Conservation (phyloP, 495 filamentous ascomycete species). For the Penicillium ochrochloron region DNA sequence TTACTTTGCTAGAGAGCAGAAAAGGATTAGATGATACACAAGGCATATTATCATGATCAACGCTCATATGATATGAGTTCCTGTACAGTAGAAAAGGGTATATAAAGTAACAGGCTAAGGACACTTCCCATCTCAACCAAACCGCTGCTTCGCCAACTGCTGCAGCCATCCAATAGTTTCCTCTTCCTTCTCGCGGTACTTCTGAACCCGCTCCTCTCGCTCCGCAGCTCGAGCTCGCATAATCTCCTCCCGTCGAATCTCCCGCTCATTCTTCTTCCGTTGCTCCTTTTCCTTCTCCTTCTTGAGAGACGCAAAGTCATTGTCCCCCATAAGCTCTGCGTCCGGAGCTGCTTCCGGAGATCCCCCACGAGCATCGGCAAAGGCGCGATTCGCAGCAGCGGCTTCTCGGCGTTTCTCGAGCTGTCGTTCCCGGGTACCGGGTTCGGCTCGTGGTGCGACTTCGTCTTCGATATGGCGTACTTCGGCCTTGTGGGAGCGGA, state of each 20-base stretch:
- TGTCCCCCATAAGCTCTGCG: slow-evolving; percentile 49
- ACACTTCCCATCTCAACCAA: slow-evolving; percentile 34
- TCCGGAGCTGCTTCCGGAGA: slow-evolving; percentile 50
- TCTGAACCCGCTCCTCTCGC: slow-evolving; percentile 49
- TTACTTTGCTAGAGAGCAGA: too few relatives aligned
- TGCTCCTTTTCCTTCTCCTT: slow-evolving; percentile 45
- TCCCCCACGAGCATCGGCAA: slow-evolving; percentile 49
- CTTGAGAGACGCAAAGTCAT: slow-evolving; percentile 46
- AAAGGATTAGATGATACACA: background rate
- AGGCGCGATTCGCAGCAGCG: slow-evolving; percentile 52
- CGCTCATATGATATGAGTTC: background rate
- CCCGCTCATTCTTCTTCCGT: slow-evolving; percentile 50
- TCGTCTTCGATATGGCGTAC: slow-evolving; percentile 63
- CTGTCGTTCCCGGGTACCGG: slow-evolving; percentile 81
- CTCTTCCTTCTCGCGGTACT: slow-evolving; percentile 50
- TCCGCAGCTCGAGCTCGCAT: slow-evolving; percentile 44
- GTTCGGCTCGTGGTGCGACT: slow-evolving; percentile 78
- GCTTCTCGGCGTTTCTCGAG: slow-evolving; percentile 79
- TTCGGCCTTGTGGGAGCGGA: slow-evolving; percentile 41
- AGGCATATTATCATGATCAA: background rate
- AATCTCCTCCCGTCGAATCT: slow-evolving; percentile 49
- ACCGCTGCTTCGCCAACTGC: slow-evolving; percentile 50
- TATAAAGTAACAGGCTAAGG: too few relatives aligned
- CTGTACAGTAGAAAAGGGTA: slow-evolving; percentile 9
- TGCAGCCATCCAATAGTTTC: slow-evolving; percentile 53